These are phyloP conservation scores for sweet orange (Citrus sinensis) DNA, from an alignment of 345 rosid genomes.

Conservation along the genomic window DNA sequence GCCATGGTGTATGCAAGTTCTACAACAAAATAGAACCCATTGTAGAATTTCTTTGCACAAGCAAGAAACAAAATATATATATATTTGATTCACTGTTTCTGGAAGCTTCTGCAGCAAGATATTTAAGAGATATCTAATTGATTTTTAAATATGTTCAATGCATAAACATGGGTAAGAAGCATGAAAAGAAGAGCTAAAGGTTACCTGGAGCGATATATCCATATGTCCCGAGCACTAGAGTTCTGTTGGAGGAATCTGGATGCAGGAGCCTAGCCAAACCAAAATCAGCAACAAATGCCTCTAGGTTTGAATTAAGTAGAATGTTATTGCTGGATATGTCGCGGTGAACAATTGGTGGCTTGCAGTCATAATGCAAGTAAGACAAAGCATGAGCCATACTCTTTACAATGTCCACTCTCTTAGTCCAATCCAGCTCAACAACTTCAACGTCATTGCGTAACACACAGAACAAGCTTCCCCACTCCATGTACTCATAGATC, in stretches of 20 bases:
- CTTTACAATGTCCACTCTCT: too few species aligned
- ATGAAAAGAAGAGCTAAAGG: not conserved
- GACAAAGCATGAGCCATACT: not conserved
- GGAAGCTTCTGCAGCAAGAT: accelerated
- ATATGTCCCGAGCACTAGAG: not conserved
- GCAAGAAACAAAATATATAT: too few species aligned
- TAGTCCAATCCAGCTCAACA: not conserved
- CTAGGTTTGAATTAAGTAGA: not conserved
- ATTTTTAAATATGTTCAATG: too few species aligned
- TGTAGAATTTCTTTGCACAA: not conserved
- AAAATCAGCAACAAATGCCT: not conserved
- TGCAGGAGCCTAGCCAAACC: not conserved
- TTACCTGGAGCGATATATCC: not conserved
- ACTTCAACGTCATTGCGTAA: not conserved
- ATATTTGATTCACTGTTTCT: too few species aligned
- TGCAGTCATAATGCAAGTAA: constrained; percentile 4
- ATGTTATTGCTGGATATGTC: not conserved
- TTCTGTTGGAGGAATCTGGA: not conserved
- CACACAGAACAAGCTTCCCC: not conserved
- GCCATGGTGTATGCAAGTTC: not conserved
- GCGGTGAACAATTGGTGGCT: not conserved
- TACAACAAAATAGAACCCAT: not conserved
- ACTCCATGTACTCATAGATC: not conserved
- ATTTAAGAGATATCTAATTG: accelerated
- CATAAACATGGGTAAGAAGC: too few species aligned